A percentile compares a stretch with the other conserved stretches of the same genome.
phyloP scores from a whole-genome alignment of 176 grass and related monocot genomes.

The Ensete glaucum region DNA sequence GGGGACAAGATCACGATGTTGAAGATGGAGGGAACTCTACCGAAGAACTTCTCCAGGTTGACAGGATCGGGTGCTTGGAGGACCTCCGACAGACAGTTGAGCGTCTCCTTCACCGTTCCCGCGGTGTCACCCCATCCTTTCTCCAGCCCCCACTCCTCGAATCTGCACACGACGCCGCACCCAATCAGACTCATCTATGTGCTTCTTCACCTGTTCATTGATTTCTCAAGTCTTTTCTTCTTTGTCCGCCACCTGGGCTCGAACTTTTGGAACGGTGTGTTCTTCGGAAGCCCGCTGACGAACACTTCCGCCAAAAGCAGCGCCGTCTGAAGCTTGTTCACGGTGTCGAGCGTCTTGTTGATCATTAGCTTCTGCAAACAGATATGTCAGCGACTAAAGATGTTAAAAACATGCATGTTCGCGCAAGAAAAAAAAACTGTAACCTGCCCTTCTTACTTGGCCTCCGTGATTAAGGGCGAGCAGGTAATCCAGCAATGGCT shows the following conservation, averaged over 20 bases:
- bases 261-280: constrained; percentile 73
- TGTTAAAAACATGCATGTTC: not conserved
- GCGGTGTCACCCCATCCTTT: constrained; percentile 96
- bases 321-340: constrained; percentile 84
- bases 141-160: constrained; percentile 95
- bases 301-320: constrained; percentile 76
- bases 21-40: constrained; percentile 63
- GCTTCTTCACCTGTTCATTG: too few species aligned
- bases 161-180: constrained; percentile 31
- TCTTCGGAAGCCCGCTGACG: constrained; percentile 51
- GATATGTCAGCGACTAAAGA: not conserved
- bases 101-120: constrained; percentile 61
- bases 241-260: constrained; percentile 50
- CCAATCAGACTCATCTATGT: not conserved
- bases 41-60: constrained; percentile 88
- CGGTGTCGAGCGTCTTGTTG: constrained; percentile 48
- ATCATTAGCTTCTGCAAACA: constrained; percentile 84
- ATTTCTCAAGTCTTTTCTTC: too few species aligned
- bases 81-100: constrained; percentile 85
- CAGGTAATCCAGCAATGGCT: constrained; percentile 71
- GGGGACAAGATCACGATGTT: constrained; percentile 79
- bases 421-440: not conserved
- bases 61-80: constrained; percentile 86
- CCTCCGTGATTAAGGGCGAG: constrained; percentile 55
- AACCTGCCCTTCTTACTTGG: constrained; percentile 39